Evolutionary conservation across 164 flowering plant species (phyloP), one percentile per base, ranked within the genome.

Genomic region (Vitis rupestris): DNA sequence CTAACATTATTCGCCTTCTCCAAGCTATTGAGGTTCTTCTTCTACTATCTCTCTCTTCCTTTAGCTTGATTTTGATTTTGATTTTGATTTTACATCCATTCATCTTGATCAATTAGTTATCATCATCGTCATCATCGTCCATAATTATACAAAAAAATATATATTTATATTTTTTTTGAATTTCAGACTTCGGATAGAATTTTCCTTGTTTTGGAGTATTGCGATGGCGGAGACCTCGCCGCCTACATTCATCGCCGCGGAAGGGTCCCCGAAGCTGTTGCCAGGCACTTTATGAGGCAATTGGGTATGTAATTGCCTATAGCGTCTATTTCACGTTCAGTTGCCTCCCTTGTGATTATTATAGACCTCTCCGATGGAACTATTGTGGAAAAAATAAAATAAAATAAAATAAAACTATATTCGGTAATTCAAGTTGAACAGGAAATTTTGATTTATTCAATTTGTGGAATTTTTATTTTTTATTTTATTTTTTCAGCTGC

Each of bases 201-300:
- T 50, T 84, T 54, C 75, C 82, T 86, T 13, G 84, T 86, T 15
- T 75, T 84, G 85, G 88, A 86, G 81, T 84, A 78, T 51, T 86
- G 90, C 68, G 77, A 69, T 31, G 85, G 88, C 27, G 90, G 90
- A 31, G 90, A 86, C 74, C 86, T 86, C 48, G 85, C 80, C n/a
- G 80, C 74, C 23, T 86, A 83, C 64, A 75, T 86, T 68, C 76
- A 83, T 44, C 75, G 73, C 13, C 78, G 75, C 69, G 84, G 88
- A 9, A 80, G 70, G 74, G 86, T 82, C 55, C 74, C 90, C 6
- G 85, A 80, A 66, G 71, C 53, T 58, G 75, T 76, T 76, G 88
- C 88, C 8, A 84, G 80, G 70, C 85, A 83, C 70, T 86, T 86
- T 57, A 83, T 86, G 84, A 81, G 79, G 70, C 85, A 86, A 75